Evolutionary conservation across 2,329 filamentous ascomycete species (phyloP).

Genomic region (Beauveria caledonica): DNA sequence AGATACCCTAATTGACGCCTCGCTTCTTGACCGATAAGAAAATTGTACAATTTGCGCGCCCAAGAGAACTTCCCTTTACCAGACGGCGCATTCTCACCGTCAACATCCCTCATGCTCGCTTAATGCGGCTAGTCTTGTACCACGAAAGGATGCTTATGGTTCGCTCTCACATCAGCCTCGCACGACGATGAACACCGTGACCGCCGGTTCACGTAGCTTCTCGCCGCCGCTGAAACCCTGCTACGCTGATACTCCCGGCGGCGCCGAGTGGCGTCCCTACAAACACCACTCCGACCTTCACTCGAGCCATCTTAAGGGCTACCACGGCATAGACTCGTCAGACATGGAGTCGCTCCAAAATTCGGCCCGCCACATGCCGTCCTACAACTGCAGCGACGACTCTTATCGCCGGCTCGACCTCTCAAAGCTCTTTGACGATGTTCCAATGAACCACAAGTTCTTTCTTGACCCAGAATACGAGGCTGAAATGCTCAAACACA

Average conservation of each 20-base stretch:
- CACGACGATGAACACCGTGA: slow-evolving; percentile 4
- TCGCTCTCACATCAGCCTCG: background rate
- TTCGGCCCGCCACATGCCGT: background rate
- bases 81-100: background rate
- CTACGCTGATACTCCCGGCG: background rate
- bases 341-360: background rate
- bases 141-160: slow-evolving; percentile 7
- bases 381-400: background rate
- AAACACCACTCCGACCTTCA: background rate
- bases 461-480: slow-evolving; percentile 10
- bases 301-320: background rate
- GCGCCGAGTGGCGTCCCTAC: background rate
- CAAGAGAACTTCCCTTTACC: background rate
- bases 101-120: background rate
- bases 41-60: background rate
- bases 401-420: background rate
- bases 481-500: slow-evolving; percentile 10
- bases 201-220: slow-evolving; percentile 6
- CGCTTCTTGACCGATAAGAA: background rate
- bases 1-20: background rate
- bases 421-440: slow-evolving; percentile 5
- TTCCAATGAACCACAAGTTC: slow-evolving; percentile 6
- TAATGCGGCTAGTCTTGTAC: background rate
- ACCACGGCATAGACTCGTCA: background rate
- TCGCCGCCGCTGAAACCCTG: slow-evolving; percentile 1